Base-by-base conservation (phyloP, 192 early-diverging fungal genomes). In the Entophlyctis luteolus region DNA sequence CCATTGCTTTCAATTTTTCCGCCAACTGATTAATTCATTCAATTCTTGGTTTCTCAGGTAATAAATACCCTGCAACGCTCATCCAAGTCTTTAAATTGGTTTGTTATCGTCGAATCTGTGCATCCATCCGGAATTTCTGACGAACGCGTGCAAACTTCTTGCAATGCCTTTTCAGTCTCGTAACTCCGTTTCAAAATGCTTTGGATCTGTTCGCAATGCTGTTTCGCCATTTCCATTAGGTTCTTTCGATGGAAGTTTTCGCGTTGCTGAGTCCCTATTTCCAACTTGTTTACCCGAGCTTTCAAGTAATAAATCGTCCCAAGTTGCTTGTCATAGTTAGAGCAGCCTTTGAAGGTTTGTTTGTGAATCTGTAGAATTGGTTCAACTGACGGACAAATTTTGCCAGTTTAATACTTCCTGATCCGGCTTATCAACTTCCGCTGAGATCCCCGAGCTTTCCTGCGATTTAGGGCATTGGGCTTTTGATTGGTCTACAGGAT, bases 201-300 rank as follows among this genome's bases (percentile, higher is more conserved):
- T 65, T 78, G 72, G n/a, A 81, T 62, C 57, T 84, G 76, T 32
- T 77, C 70, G 8, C 65, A 62, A 42, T 84, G 77, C 47, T 81
- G 75, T 50, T 77, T 77, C 23, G 69, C 70, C 47, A 80, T 59
- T 22, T 83, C 78, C 18, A 66, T 65, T 4, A 83, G 45, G 55
- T 77, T 77, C 62, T 77, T 71, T 8, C 73, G 65, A 55, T 75
- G 79, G 48, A 75, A 77, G 23, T 70, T 72, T 49, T 81, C 75
- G 39, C 81, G 79, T 50, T 84, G 72, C 33, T 55, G 56, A 1
- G 68, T 62, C 25, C 66, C 70, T 29, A 66, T 59, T 55, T 84
- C 82, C 3, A 81, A 49, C 69, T 63, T 34, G 45, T 80, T 72
- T 12, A 84, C 53, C 12, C 78, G 58, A 67, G 80, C 77, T 69